Evolutionary conservation across 495 filamentous ascomycete genomes (phyloP).

Genomic region (Sporormia fimetaria): DNA sequence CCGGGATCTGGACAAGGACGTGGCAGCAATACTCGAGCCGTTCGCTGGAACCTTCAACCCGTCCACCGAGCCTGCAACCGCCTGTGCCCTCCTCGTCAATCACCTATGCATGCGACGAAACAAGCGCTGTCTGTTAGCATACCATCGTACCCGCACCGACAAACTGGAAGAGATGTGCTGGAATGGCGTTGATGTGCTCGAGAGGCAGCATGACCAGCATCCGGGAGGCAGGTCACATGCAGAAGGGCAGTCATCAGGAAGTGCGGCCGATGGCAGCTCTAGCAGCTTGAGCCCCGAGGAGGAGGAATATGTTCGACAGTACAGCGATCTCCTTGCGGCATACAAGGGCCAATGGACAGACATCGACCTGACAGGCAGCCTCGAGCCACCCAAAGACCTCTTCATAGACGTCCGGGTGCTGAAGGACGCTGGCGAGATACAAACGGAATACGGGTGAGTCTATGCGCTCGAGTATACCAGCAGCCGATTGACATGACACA

Average conservation of each 20-base stretch:
- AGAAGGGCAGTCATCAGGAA: slow-evolving; percentile 27
- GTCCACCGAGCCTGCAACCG: slow-evolving; percentile 66
- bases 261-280: slow-evolving; percentile 38
- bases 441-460: slow-evolving; percentile 94
- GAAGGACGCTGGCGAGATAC: slow-evolving; percentile 96
- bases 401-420: slow-evolving; percentile 97
- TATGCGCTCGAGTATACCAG: not conserved
- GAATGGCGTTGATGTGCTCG: slow-evolving; percentile 70
- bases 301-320: slow-evolving; percentile 88
- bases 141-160: slow-evolving; percentile 79
- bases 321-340: slow-evolving; percentile 80
- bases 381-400: slow-evolving; percentile 88
- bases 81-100: slow-evolving; percentile 81
- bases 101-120: slow-evolving; percentile 92
- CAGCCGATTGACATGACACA: slow-evolving; percentile 30
- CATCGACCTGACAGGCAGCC: slow-evolving; percentile 85
- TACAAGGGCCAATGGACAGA: slow-evolving; percentile 99
- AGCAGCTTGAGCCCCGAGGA: slow-evolving; percentile 93
- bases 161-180: slow-evolving; percentile 92
- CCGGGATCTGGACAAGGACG: slow-evolving; percentile 85
- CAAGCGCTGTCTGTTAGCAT: slow-evolving; percentile 91
- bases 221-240: slow-evolving; percentile 32
- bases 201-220: slow-evolving; percentile 41
- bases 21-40: slow-evolving; percentile 65
- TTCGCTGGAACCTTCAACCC: slow-evolving; percentile 81